Evolutionary conservation across 129 eudicot genomes (phyloP).

Genomic region (Mikania micrantha): DNA sequence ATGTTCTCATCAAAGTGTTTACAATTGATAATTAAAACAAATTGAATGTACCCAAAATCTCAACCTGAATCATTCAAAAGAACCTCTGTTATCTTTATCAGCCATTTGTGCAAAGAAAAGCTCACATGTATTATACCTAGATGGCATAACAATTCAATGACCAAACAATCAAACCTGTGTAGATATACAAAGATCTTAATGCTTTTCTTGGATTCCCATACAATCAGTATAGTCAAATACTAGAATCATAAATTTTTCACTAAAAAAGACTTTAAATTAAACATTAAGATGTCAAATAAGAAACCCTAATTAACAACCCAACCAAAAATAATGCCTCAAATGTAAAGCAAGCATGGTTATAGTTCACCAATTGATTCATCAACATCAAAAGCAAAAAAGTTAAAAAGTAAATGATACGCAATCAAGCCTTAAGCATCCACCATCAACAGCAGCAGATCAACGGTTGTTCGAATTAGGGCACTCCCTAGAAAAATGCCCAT

Average conservation of each 20-base stretch:
- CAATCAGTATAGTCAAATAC: background rate
- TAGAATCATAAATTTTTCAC: background rate
- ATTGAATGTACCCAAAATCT: background rate
- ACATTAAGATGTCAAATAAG: background rate
- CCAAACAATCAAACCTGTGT: too few species aligned
- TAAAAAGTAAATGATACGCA: background rate
- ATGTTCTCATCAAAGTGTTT: too few species aligned
- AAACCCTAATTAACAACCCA: background rate
- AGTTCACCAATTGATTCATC: background rate
- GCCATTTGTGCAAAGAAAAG: too few species aligned
- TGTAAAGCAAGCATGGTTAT: background rate
- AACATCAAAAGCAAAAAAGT: background rate
- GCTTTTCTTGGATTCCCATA: background rate
- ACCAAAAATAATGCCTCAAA: background rate
- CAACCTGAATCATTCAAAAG: background rate
- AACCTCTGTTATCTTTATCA: too few species aligned
- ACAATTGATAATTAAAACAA: too few species aligned
- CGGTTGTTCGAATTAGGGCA: conserved; percentile 40
- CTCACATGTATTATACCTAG: too few species aligned
- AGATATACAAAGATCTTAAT: too few species aligned
- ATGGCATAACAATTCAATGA: too few species aligned
- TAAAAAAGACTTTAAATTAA: background rate
- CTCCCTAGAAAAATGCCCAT: conserved; percentile 52
- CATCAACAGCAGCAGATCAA: conserved; percentile 14
- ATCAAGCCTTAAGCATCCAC: background rate